phyloP scores from a whole-genome alignment of 2,329 filamentous ascomycete genomes.

The Diaporthe helianthi region DNA sequence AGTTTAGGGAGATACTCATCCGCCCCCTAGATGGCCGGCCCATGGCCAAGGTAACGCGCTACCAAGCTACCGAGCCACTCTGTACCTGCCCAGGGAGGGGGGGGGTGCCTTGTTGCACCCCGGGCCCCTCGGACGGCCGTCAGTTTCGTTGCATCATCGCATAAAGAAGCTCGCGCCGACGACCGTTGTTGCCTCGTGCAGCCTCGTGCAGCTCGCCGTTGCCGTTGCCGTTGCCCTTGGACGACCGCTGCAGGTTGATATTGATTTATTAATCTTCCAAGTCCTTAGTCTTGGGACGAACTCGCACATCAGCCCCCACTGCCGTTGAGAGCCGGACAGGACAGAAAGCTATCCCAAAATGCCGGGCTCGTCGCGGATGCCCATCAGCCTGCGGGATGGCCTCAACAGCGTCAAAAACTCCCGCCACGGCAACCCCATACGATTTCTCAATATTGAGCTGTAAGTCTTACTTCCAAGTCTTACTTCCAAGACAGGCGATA shows the following conservation, averaged over 20 bases:
- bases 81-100: no score
- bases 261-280: neutral
- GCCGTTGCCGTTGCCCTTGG: neutral
- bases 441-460: slow-evolving; percentile 72
- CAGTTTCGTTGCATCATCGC: slow-evolving; percentile 18
- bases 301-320: neutral
- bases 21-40: neutral
- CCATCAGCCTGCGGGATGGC: slow-evolving; percentile 73
- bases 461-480: slow-evolving; percentile 52
- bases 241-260: neutral
- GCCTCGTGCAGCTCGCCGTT: no score
- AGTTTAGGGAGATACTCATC: slow-evolving; percentile 8
- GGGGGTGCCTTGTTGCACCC: neutral
- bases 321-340: neutral
- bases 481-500: neutral
- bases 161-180: slow-evolving; percentile 26
- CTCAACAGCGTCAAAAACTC: slow-evolving; percentile 67
- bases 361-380: slow-evolving; percentile 73
- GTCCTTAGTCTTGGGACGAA: neutral
- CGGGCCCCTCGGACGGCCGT: slow-evolving; percentile 28
- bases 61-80: no score
- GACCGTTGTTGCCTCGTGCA: neutral
- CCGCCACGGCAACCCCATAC: slow-evolving; percentile 61
- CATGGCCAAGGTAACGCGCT: slow-evolving; percentile 16
- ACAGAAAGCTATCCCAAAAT: slow-evolving; percentile 45